Evolutionary conservation across 495 filamentous ascomycete species (phyloP), one percentile per base, ranked within the genome.

Genomic region (Antarctomyces pellizariae): DNA sequence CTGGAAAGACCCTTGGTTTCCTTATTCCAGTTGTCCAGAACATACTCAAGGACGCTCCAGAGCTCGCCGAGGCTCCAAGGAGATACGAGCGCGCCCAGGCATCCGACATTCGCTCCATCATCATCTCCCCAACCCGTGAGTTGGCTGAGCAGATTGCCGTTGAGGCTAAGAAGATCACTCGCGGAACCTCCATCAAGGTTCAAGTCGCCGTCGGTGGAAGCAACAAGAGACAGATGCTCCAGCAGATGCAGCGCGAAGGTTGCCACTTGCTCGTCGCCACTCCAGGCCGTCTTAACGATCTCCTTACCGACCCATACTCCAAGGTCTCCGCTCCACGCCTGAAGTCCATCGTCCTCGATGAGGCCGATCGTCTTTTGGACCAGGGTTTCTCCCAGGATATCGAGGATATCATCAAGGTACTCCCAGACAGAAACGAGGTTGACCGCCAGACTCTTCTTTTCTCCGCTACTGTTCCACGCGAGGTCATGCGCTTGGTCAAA

Each of bases 41-140:
- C 24, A 64, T 89, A 18, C 45, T 83, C 16, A 40, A 35, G n/a
- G 48, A 54, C 9, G 58, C 75, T 35, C 66, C 71, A 8, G 41
- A 50, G 0, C 48, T 63, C 13, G 55, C 52, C 18, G 26, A 26
- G 8, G 26, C 35, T 16, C n/a, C 34, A 7, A 36, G 44, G 24
- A 9, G 4, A 30, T 33, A 5, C 24, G 45, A 9, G 3, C 24
- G 34, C 18, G 46, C 62, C 6, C 42, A 46, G 3, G 44, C 66
- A 1, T 45, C 59, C 17, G 79, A 93, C 43, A 80, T 93, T 34
- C 69, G 80, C 30, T 72, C 77, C 14, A 68, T 97, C 22, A 70
- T 97, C 42, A 67, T 97, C 33, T 95, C 89, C 0, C 86, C 86
- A 5, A 97, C 86, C 11, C 67, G 86, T 32, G 86, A 97, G 50